Evolutionary conservation across 495 filamentous ascomycete genomes (phyloP).

Genomic region (Aspergillus haitiensis): DNA sequence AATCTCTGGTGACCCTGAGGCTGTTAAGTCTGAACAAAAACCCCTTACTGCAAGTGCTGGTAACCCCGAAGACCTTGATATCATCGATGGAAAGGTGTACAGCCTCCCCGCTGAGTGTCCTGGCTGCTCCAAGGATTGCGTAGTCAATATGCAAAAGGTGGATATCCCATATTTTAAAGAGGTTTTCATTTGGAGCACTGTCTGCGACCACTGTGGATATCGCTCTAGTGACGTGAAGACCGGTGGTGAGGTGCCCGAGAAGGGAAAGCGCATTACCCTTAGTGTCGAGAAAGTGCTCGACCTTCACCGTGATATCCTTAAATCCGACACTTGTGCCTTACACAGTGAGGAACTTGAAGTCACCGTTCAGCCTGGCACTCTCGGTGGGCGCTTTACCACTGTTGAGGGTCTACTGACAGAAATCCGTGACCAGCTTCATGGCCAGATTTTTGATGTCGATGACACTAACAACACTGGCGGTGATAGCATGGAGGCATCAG

Average conservation of each 20-base stretch:
- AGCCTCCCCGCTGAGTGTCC: conserved; percentile 87
- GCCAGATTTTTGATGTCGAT: conserved; percentile 77
- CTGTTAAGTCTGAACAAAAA: conserved; percentile 29
- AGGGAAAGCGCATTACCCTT: conserved; percentile 80
- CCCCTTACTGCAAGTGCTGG: conserved; percentile 5
- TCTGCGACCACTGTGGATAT: conserved; percentile 90
- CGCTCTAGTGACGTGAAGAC: conserved; percentile 95
- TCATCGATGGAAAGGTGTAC: conserved; percentile 86
- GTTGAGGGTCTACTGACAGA: conserved; percentile 94
- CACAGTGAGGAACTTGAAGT: conserved; percentile 82
- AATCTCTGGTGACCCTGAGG: conserved; percentile 51
- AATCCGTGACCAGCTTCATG: conserved; percentile 81
- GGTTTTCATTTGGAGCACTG: conserved; percentile 85
- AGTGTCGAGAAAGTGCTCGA: conserved; percentile 71
- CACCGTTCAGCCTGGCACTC: conserved; percentile 81
- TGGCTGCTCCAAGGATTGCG: conserved; percentile 78
- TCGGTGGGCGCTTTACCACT: conserved; percentile 96
- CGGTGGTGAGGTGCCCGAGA: conserved; percentile 85
- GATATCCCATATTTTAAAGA: conserved; percentile 97
- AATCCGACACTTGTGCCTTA: conserved; percentile 88
- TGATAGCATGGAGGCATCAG: conserved; percentile 66
- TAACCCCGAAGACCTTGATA: conserved; percentile 64
- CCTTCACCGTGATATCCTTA: conserved; percentile 88
- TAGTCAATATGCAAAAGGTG: conserved; percentile 92
- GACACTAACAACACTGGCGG: conserved; percentile 57